A percentile compares a stretch with the other conserved stretches of the same genome.
Evolutionary conservation across 1,139 yeast species (phyloP).

Genomic region (Pichia sp.): DNA sequence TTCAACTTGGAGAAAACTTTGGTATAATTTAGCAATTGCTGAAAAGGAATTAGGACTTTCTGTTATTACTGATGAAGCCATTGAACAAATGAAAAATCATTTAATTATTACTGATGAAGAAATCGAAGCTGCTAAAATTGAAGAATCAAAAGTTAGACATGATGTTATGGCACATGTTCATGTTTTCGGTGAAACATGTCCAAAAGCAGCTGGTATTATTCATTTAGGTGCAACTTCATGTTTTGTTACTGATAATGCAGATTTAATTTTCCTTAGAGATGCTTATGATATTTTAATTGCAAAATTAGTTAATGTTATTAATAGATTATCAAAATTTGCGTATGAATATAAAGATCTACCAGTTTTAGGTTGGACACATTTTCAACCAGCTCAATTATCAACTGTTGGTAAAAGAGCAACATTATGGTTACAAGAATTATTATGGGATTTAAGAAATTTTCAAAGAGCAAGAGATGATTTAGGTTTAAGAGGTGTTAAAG

Average conservation of each 20-base stretch:
- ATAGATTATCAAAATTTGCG: conserved; percentile 84
- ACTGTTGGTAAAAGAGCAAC: conserved; percentile 99
- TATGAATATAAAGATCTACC: conserved; percentile 90
- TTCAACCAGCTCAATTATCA: conserved; percentile 98
- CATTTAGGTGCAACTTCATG: conserved; percentile 99
- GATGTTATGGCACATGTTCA: conserved; percentile 99
- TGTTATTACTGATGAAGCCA: conserved; percentile 84
- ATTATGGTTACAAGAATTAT: conserved; percentile 92
- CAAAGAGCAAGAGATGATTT: conserved; percentile 93
- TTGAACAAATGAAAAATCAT: conserved; percentile 74
- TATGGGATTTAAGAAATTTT: conserved; percentile 97
- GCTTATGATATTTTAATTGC: conserved; percentile 92
- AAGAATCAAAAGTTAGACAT: conserved; percentile 97
- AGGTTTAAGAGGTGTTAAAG: conserved; percentile 97
- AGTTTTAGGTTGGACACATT: conserved; percentile 98
- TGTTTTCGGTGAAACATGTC: conserved; percentile 85
- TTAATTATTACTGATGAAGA: conserved; percentile 87
- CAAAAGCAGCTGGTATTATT: conserved; percentile 95
- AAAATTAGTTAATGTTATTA: conserved; percentile 90
- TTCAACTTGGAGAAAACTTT: conserved; percentile 96
- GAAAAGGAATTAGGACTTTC: conserved; percentile 85
- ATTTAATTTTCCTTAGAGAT: conserved; percentile 89
- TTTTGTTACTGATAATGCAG: conserved; percentile 97
- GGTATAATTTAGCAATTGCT: conserved; percentile 95
- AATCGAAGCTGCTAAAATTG: conserved; percentile 79